Evolutionary conservation across 108 stramenopile species (phyloP).

Genomic region (Skeletonema menzelii): DNA sequence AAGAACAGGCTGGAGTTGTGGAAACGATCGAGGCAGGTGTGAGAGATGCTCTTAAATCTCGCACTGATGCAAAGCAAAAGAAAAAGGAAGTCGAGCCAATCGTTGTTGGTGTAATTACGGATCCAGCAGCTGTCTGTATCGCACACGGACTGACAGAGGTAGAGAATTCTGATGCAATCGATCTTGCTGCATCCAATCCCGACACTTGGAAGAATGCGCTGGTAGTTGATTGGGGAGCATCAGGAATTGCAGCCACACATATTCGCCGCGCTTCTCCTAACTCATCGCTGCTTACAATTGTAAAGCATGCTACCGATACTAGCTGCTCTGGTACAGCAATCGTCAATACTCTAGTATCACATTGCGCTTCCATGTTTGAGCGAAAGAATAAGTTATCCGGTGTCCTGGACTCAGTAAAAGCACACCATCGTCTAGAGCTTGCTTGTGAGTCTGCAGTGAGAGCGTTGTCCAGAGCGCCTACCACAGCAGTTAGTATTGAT

Average conservation of each 20-base stretch:
- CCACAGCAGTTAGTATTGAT: slow-evolving; percentile 67
- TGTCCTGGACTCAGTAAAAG: slow-evolving; percentile 67
- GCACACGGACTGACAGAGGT: slow-evolving; percentile 56
- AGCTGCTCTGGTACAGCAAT: slow-evolving; percentile 43
- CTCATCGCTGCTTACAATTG: slow-evolving; percentile 34
- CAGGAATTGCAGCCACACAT: slow-evolving; percentile 61
- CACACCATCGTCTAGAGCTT: slow-evolving; percentile 57
- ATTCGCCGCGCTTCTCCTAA: slow-evolving; percentile 29
- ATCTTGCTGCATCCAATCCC: slow-evolving; percentile 24
- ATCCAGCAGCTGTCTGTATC: slow-evolving; percentile 55
- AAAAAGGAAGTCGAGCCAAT: slow-evolving; percentile 24
- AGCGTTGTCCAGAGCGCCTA: slow-evolving; percentile 57
- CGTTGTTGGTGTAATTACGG: slow-evolving; percentile 48
- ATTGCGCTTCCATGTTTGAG: slow-evolving; percentile 77
- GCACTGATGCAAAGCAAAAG: slow-evolving; percentile 34
- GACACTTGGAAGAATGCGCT: slow-evolving; percentile 46
- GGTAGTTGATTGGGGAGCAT: slow-evolving; percentile 74
- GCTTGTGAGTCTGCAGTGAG: slow-evolving; percentile 68
- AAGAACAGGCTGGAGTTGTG: slow-evolving; percentile 40
- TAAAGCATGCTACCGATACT: slow-evolving; percentile 29
- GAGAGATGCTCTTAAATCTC: slow-evolving; percentile 22
- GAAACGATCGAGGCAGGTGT: slow-evolving; percentile 44
- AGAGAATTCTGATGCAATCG: slow-evolving; percentile 17
- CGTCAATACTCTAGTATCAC: slow-evolving; percentile 42
- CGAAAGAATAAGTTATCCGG: slow-evolving; percentile 61